A percentile compares a stretch with the other conserved stretches of the same genome.
Conservation (phyloP, 2,329 filamentous ascomycete species). For the Fusarium humuli region DNA sequence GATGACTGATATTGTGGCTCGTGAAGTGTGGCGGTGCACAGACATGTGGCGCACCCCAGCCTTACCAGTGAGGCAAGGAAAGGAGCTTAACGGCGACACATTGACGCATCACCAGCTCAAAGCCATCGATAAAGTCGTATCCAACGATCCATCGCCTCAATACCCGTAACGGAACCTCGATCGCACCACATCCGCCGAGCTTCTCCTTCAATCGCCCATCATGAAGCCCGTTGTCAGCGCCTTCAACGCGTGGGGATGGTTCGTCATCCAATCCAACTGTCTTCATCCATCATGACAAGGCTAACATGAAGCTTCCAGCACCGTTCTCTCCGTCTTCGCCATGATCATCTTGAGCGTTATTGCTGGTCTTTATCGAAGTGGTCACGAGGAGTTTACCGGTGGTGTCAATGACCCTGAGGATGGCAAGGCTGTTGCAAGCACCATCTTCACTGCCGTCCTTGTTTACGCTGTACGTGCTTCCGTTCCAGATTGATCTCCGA, state of each 20-base stretch:
- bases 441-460: conserved; percentile 87
- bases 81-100: conserved; percentile 35
- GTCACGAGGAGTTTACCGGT: conserved; percentile 87
- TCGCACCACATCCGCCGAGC: neutral
- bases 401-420: conserved; percentile 77
- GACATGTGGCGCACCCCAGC: conserved; percentile 36
- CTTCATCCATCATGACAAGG: conserved; percentile 29
- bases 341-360: conserved; percentile 73
- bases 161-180: neutral
- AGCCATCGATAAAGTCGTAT: conserved; percentile 35
- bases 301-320: conserved; percentile 64
- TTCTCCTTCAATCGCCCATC: conserved; percentile 51
- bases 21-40: conserved; percentile 21
- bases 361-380: conserved; percentile 78
- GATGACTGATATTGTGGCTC: conserved; percentile 10
- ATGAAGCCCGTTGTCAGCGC: conserved; percentile 97
- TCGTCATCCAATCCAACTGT: conserved; percentile 51
- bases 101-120: conserved; percentile 40
- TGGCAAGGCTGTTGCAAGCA: conserved; percentile 81
- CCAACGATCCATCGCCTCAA: conserved; percentile 14
- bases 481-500: neutral
- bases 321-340: conserved; percentile 74
- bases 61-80: conserved; percentile 48
- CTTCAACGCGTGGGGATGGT: conserved; percentile 97
- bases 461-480: conserved; percentile 82